Evolutionary conservation across 179 eudicot species (phyloP).

Genomic region (Heliamphora ciliata): DNA sequence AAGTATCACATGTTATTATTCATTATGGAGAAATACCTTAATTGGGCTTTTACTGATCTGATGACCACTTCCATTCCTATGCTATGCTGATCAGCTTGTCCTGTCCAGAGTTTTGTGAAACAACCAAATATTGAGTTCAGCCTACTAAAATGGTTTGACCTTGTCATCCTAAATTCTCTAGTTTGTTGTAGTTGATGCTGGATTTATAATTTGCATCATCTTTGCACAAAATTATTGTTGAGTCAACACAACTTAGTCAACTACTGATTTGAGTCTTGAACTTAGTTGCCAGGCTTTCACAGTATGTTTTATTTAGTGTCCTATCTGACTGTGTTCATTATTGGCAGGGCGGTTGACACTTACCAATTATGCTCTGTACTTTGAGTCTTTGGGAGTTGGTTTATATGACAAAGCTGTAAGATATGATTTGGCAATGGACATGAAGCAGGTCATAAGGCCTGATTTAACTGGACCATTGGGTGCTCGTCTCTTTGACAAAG

Average conservation of each 20-base stretch:
- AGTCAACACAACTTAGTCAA: not conserved
- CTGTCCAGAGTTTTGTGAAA: not conserved
- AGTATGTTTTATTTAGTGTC: not conserved
- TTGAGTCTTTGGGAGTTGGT: slow-evolving; percentile 82
- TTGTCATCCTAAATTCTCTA: not conserved
- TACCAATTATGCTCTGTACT: slow-evolving; percentile 67
- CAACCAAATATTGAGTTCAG: not conserved
- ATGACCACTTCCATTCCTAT: not conserved
- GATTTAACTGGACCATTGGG: slow-evolving; percentile 90
- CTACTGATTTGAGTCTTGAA: not conserved
- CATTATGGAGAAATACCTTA: not conserved
- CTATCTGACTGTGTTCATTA: not conserved
- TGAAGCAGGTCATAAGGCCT: slow-evolving; percentile 83
- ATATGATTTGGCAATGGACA: slow-evolving; percentile 64
- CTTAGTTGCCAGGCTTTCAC: not conserved
- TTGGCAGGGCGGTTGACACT: slow-evolving; percentile 73
- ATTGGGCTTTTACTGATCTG: not conserved
- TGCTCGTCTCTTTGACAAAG: slow-evolving; percentile 89
- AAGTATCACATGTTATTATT: not conserved
- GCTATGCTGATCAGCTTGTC: not conserved
- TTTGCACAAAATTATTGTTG: not conserved
- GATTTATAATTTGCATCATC: not conserved
- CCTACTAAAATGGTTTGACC: not conserved
- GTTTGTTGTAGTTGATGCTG: not conserved
- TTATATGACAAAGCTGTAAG: slow-evolving; percentile 70